A percentile compares a stretch with the other conserved stretches of the same genome.
Conservation (phyloP, 2,329 filamentous ascomycete genomes). For the Aureobasidium sp. region DNA sequence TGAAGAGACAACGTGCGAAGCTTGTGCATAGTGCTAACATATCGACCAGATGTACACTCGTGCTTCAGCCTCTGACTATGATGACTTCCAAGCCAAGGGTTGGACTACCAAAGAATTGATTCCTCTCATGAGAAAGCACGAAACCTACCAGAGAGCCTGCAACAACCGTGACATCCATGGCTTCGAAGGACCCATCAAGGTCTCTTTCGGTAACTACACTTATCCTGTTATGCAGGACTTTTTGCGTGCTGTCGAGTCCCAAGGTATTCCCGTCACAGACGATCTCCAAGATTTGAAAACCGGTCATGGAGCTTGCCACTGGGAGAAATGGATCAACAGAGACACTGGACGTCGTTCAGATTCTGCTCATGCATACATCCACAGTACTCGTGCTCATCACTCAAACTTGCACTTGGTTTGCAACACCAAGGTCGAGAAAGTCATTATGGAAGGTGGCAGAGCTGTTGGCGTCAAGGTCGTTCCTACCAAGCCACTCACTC, state of each 20-base stretch:
- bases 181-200: constrained; percentile 72
- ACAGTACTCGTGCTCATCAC: constrained; percentile 62
- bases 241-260: constrained; percentile 61
- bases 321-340: constrained; percentile 78
- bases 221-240: constrained; percentile 79
- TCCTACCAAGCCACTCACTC: constrained; percentile 58
- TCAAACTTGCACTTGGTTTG: constrained; percentile 62
- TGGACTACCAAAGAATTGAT: constrained; percentile 69
- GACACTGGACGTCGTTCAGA: constrained; percentile 64
- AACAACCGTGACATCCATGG: constrained; percentile 60
- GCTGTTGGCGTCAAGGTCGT: constrained; percentile 66
- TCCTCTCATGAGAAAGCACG: constrained; percentile 71
- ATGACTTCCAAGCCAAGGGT: constrained; percentile 72
- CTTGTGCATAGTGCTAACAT: not conserved
- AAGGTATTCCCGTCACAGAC: constrained; percentile 67
- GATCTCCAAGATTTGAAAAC: constrained; percentile 52
- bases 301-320: constrained; percentile 65
- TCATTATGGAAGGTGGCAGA: constrained; percentile 63
- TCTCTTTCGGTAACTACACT: constrained; percentile 69
- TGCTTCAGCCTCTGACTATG: constrained; percentile 63
- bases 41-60: constrained; percentile 58
- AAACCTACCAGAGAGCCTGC: constrained; percentile 58
- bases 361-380: constrained; percentile 69
- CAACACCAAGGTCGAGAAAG: constrained; percentile 72
- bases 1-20: not conserved